Percentiles rank a stretch among this genome's conserved stretches.
Conservation (phyloP, 208 protist species). For the Angomonas deanei region DNA sequence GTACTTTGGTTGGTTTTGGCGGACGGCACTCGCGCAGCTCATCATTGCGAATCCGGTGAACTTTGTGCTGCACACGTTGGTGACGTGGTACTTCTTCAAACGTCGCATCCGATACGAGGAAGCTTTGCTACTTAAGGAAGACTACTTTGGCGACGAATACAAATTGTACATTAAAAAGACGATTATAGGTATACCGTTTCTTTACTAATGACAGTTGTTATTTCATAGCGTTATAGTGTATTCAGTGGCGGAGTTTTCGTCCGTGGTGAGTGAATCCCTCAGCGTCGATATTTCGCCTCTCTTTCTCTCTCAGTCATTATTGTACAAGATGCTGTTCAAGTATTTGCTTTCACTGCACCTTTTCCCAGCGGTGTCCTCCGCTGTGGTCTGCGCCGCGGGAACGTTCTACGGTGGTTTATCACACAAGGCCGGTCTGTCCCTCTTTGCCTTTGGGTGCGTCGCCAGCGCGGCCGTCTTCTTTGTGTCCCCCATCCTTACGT, state of each 20-base stretch:
- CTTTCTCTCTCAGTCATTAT: no score
- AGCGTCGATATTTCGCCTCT: no score
- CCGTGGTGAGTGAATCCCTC: no score
- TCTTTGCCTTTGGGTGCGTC: conserved; percentile 11
- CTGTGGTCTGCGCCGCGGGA: neutral
- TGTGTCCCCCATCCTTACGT: conserved; percentile 34
- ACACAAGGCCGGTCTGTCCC: conserved; percentile 3
- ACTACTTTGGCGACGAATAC: conserved; percentile 92
- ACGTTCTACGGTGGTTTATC: neutral
- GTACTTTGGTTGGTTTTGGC: conserved; percentile 97
- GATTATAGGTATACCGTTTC: conserved; percentile 88
- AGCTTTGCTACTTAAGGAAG: conserved; percentile 33
- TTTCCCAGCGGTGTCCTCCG: neutral
- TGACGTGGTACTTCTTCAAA: conserved; percentile 91
- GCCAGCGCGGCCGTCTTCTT: conserved; percentile 19
- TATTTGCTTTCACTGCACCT: neutral
- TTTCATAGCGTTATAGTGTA: neutral
- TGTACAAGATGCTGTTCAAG: no score
- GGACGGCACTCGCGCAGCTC: conserved; percentile 85
- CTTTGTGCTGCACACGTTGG: conserved; percentile 53
- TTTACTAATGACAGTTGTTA: conserved; percentile 18
- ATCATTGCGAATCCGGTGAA: conserved; percentile 92
- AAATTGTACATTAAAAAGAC: conserved; percentile 60
- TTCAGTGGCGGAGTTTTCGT: no score
- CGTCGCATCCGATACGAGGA: conserved; percentile 91